Base-by-base conservation (phyloP, 2,329 filamentous ascomycete species). In the Talaromyces albobiverticillius region DNA sequence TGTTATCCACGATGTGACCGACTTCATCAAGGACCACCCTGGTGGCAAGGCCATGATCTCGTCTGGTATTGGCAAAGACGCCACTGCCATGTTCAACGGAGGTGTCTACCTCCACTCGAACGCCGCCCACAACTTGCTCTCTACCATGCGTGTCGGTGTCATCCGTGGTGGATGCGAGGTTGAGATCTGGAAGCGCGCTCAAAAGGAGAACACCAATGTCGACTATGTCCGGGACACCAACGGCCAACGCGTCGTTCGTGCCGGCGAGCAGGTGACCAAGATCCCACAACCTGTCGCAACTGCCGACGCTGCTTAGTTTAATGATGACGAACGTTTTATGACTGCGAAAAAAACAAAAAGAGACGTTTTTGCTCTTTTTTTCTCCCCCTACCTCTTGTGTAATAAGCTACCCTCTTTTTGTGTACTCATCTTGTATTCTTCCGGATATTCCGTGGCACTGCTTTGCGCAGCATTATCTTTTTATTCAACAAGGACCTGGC, bases 81-180 rank as follows among this genome's bases (percentile, higher is more conserved):
- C 89, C 53, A 94, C 90, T 14, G 88, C 89, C 63, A 90, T 92
- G 75, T 95, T 95, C 83, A 95, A 95, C 73, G 90, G 90, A 61
- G 90, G 90, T 75, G 88, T 95, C 58, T 95, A 95, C 78, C 83
- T 87, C 71, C 90, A 95, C 79, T 90, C 87, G 70, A 95, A 95
- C 75, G 90, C 89, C 53, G 90, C 90, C 32, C 90, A 95, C 80
- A 95, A 95, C 76, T 75, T 94, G 57, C 81, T 95, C 59, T 91
- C 88, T 7, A 94, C 89, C 62, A 94, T 94, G 89, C 83, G 90
- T 62, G 86, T 94, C 13, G 90, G 89, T 72, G 89, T 95, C 46
- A 87, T 95, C 60, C 88, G 89, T 50, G 90, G 90, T 60, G 90
- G 90, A 41, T 90, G 88, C 70, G 90, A 94, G 72, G 90, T 95